Evolutionary conservation across 371 early-diverging fungal species (phyloP), one percentile per base, ranked within the genome.

Genomic region (Syncephalis plumigaleata): DNA sequence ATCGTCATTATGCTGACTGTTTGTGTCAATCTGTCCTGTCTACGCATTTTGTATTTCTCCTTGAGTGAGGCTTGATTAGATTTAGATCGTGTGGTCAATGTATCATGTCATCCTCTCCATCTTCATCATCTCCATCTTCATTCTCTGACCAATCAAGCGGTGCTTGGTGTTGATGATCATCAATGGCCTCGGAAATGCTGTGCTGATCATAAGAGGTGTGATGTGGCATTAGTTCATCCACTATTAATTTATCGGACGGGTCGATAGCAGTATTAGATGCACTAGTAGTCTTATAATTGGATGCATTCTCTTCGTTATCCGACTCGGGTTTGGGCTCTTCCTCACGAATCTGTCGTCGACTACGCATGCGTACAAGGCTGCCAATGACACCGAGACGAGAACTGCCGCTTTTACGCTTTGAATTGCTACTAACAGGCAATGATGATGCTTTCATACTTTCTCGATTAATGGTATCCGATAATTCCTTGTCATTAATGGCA

Each of bases 51-150:
- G n/a, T n/a, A n/a, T n/a, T n/a, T n/a, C n/a, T n/a, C n/a, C n/a
- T n/a, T n/a, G n/a, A n/a, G n/a, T n/a, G n/a, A n/a, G n/a, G n/a
- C n/a, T n/a, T n/a, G n/a, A n/a, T n/a, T n/a, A n/a, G n/a, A n/a
- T n/a, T n/a, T n/a, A n/a, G n/a, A n/a, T n/a, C n/a, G n/a, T 2
- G 7, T 27, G 1, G 22, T 46, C 5, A 42, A 45, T 2, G 11
- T 31, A 31, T 31, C 31, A 48, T 46, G 9, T 46, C 42, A 15
- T 49, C 52, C 27, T 46, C 47, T 7, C 37, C 48, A 11, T 47
- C 56, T 18, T 48, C 54, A n/a, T 53, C 53, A 44, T 55, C 59
- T 11, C n/a, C 51, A 31, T 36, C 17, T 25, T 17, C 36, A 44
- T n/a, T 13, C 9, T 42, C 27, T 17, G 40, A 27, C 17, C 31